These are phyloP conservation scores for Bimuria novae-zelandiae DNA, from an alignment of 2,329 filamentous ascomycete genomes.

Conservation along the genomic window DNA sequence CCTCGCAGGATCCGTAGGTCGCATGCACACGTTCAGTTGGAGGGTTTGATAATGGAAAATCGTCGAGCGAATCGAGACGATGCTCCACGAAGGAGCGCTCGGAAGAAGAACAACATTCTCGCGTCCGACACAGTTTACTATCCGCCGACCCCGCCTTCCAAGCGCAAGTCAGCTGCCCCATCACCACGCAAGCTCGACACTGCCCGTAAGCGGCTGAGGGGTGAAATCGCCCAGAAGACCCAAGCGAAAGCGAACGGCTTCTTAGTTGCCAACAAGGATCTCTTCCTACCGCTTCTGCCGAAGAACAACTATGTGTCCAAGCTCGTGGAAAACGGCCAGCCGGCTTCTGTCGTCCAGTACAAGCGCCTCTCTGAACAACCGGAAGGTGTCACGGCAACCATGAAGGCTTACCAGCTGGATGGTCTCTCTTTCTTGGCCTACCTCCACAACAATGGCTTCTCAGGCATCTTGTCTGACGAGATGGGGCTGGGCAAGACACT, in stretches of 20 bases:
- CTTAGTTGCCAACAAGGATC: conserved; percentile 50
- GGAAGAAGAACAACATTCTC: conserved; percentile 34
- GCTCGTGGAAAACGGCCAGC: conserved; percentile 32
- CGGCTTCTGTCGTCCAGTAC: conserved; percentile 45
- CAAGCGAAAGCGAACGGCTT: conserved; percentile 54
- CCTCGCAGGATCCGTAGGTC: conserved; percentile 13
- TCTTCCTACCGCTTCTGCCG: conserved; percentile 55
- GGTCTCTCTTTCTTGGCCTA: conserved; percentile 99
- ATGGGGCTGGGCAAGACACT: conserved; percentile 99
- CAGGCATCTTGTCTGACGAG: conserved; percentile 96
- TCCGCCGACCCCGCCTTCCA: conserved; percentile 9
- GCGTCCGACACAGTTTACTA: conserved; percentile 36
- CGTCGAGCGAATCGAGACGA: conserved; percentile 21
- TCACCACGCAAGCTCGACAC: conserved; percentile 40
- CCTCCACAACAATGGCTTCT: conserved; percentile 98
- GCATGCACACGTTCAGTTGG: conserved; percentile 17
- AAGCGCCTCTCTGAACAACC: conserved; percentile 50
- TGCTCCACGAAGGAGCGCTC: conserved; percentile 26
- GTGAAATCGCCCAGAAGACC: conserved; percentile 48
- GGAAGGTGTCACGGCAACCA: conserved; percentile 52
- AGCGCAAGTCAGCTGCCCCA: conserved; percentile 12
- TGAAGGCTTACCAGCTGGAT: conserved; percentile 98
- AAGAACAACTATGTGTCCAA: conserved; percentile 50
- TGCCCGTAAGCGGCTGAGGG: conserved; percentile 47
- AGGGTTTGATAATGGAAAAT: conserved; percentile 42